These are phyloP conservation scores for Stipa capillata DNA, from an alignment of 176 grass and related monocot species.

Conservation along the genomic window DNA sequence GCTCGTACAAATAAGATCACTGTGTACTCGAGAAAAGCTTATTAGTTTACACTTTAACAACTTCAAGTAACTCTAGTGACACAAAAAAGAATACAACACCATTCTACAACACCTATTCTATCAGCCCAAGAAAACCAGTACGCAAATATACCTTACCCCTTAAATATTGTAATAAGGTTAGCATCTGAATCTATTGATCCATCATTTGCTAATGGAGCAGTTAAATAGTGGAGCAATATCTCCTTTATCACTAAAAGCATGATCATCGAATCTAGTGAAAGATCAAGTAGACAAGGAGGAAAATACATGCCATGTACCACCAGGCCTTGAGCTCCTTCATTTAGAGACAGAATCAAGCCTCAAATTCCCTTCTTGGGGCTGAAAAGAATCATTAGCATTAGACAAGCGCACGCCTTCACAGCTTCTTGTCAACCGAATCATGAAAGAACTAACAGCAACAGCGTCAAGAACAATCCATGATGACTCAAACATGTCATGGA, in stretches of 20 bases:
- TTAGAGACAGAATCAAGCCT: not conserved
- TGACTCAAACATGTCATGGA: no score
- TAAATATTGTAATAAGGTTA: constrained; percentile 8
- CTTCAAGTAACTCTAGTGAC: not conserved
- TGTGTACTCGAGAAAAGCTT: not conserved
- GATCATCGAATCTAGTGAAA: not conserved
- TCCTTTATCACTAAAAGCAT: not conserved
- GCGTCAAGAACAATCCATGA: no score
- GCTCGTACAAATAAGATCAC: not conserved
- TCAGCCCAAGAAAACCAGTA: constrained; percentile 14
- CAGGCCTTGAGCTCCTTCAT: constrained; percentile 2
- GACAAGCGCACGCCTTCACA: constrained; percentile 26
- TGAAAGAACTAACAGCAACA: no score
- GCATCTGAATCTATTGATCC: constrained; percentile 12
- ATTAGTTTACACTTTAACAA: not conserved
- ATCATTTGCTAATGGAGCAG: not conserved
- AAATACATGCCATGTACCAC: not conserved
- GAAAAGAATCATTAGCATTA: not conserved
- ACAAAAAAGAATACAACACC: constrained; percentile 3
- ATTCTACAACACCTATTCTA: not conserved
- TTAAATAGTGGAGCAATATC: not conserved
- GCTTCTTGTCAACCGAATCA: constrained; percentile 63
- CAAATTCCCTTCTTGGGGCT: not conserved
- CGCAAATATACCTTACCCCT: constrained; percentile 19
- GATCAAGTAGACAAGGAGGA: not conserved